These are phyloP conservation scores for Limtongia smithiae DNA, from an alignment of 805 yeast species.

Conservation along the genomic window DNA sequence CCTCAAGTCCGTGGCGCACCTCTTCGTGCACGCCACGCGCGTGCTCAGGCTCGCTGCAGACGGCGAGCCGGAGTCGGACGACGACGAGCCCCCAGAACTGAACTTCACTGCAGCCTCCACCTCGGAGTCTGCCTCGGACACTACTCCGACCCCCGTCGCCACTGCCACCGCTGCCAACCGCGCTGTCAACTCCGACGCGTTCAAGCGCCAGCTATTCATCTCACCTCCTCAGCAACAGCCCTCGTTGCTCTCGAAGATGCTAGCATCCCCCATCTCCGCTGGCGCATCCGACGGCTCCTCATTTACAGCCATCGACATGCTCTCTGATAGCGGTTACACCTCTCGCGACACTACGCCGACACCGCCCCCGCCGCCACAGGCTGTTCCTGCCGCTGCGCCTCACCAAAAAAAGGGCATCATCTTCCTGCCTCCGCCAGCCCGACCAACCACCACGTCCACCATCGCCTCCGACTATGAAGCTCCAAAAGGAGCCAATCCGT, in stretches of 20 bases:
- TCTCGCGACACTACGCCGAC: conserved; percentile 27
- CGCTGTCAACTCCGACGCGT: neutral
- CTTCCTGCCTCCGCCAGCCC: neutral
- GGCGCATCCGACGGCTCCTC: conserved; percentile 13
- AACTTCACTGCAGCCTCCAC: neutral
- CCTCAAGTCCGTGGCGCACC: too few relatives aligned
- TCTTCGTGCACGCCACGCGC: too few relatives aligned
- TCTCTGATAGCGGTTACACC: conserved; percentile 18
- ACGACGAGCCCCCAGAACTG: neutral
- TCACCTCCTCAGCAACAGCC: conserved; percentile 20
- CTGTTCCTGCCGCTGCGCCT: neutral
- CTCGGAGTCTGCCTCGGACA: neutral
- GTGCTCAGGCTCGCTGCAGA: neutral
- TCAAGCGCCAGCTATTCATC: conserved; percentile 9
- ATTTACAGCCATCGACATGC: conserved; percentile 2
- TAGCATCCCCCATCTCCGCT: conserved; percentile 16
- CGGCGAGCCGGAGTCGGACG: neutral
- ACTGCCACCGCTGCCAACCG: neutral
- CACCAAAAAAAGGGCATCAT: conserved; percentile 6
- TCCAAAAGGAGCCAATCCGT: neutral
- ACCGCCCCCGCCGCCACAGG: conserved; percentile 21
- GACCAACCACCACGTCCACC: conserved; percentile 1
- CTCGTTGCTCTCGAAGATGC: conserved; percentile 25
- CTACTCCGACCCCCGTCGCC: neutral
- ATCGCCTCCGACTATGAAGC: neutral